A percentile compares a stretch with the other conserved stretches of the same genome.
Conservation (phyloP, 75 land plant species). For the Selaginella tamariscina region DNA sequence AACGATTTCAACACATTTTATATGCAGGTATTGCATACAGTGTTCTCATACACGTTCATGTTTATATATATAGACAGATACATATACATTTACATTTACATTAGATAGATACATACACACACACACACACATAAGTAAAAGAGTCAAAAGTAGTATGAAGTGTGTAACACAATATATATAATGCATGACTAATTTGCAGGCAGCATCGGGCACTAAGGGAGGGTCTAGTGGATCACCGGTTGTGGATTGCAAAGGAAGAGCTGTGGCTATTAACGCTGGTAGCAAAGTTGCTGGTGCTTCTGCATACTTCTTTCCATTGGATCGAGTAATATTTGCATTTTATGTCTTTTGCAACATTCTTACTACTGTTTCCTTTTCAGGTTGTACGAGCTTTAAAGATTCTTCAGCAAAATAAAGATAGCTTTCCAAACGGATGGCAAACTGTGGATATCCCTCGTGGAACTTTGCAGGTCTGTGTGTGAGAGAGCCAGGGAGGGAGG, state of each 20-base stretch:
- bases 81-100: no score
- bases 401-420: constrained; percentile 40
- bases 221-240: constrained; percentile 99
- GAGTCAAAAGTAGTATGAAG: no score
- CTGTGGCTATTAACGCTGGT: constrained; percentile 90
- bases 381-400: constrained; percentile 61
- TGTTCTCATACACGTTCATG: no score
- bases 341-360: no score
- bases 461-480: constrained; percentile 52
- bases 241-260: constrained; percentile 83
- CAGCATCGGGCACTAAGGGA: constrained; percentile 97
- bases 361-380: constrained; percentile 18
- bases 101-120: no score
- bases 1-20: constrained; percentile 97
- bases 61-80: no score
- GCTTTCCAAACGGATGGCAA: constrained; percentile 34
- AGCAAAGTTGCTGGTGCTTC: constrained; percentile 86
- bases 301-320: constrained; percentile 84
- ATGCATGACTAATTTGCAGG: no score
- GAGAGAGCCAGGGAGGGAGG: no score
- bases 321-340: constrained; percentile 46
- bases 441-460: constrained; percentile 69
- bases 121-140: no score
- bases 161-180: no score
- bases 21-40: constrained; percentile 61